Base-by-base conservation (phyloP, 768 basidiomycete species). In the Tricholoma sp. region DNA sequence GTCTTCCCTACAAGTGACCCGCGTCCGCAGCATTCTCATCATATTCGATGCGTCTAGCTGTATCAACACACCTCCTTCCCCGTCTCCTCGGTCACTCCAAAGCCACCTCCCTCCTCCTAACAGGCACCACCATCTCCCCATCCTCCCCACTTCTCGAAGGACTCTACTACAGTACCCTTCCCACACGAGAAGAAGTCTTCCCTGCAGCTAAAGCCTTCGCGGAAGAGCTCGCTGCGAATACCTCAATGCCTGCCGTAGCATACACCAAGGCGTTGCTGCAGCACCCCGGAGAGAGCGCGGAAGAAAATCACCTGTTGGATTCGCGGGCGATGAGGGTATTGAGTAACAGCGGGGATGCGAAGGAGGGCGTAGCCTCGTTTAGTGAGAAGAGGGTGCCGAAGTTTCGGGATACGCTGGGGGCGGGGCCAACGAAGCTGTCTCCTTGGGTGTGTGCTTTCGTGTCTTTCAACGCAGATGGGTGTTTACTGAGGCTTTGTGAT, bases 241-340 rank as follows among this genome's bases (percentile, higher is more conserved):
- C 80, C 4, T 81, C 81, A 12, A 78, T 79, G 61, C 66, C 76
- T n/a, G 72, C 78, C 3, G 61, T 81, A 10, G 79, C 82, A 0
- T 77, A 76, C 59, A 72, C 79, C 9, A 84, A 83, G 65, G 78
- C 73, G 3, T 66, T 84, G 18, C 61, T 85, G 4, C 78, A 80
- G 59, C 75, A 79, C 56, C 76, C 81, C 1, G 79, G 76, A 8
- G 69, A 76, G 54, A 76, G 71, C 6, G 68, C 75, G 37, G 82
- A 85, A 63, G 80, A 80, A 61, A 81, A 80, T 54, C 81, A 84
- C 55, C 59, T 83, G 3, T 61, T 77, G 15, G 82, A 84, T 58
- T 83, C 83, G 9, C 67, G 76, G 13, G 76, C 72, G 5, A 76
- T 84, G 20, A 68, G 73, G 24, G 61, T 76, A 20, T 59, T 79